These are phyloP conservation scores for Cystoisospora suis DNA, from an alignment of 169 alveolate species.

Conservation along the genomic window DNA sequence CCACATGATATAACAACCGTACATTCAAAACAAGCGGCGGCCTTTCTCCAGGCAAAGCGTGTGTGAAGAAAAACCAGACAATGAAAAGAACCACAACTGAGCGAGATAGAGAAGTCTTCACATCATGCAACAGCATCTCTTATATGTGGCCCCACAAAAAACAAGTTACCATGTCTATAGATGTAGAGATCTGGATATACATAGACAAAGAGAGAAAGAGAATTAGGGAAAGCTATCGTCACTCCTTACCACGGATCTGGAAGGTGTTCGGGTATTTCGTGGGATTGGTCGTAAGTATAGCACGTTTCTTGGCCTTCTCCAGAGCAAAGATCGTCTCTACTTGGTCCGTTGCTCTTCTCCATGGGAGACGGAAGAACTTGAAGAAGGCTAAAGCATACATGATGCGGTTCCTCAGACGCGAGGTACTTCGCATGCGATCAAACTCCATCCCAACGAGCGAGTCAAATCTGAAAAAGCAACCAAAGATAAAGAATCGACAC, in stretches of 20 bases:
- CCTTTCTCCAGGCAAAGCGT: no score
- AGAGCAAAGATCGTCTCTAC: not conserved
- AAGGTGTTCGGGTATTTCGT: not conserved
- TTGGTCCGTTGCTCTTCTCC: not conserved
- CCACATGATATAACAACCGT: no score
- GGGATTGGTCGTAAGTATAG: not conserved
- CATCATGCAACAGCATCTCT: no score
- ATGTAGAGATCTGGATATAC: no score
- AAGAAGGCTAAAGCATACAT: conserved; percentile 26
- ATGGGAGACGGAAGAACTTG: not conserved
- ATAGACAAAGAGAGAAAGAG: no score
- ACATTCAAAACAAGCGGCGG: no score
- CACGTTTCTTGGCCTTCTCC: not conserved
- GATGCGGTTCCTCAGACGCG: conserved; percentile 41
- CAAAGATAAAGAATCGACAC: not conserved
- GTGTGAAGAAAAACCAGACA: no score
- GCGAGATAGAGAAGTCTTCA: no score
- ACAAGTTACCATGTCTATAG: no score
- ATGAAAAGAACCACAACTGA: no score
- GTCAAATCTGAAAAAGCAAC: conserved; percentile 40
- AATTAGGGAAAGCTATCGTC: no score
- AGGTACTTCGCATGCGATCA: conserved; percentile 31
- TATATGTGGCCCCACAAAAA: no score
- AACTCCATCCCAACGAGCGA: not conserved
- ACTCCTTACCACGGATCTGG: not conserved